Evolutionary conservation across 495 filamentous ascomycete genomes (phyloP).

Genomic region (Podospora anserina): DNA sequence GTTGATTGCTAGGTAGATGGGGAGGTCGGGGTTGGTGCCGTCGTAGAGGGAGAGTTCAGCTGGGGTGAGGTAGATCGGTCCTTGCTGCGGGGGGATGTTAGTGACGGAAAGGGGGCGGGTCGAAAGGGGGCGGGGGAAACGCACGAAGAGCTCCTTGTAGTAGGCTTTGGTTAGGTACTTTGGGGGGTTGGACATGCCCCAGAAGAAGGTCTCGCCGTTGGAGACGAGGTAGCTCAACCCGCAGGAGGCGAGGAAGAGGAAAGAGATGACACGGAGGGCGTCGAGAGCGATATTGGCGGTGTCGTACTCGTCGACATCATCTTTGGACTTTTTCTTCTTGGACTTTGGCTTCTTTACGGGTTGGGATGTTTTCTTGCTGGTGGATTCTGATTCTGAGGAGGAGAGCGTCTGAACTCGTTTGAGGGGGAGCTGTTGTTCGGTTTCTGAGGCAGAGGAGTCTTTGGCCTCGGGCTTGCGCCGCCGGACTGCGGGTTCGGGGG

Average conservation of each 20-base stretch:
- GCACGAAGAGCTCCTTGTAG: constrained; percentile 62
- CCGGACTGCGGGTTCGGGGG: constrained; percentile 26
- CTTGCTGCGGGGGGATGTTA: constrained; percentile 27
- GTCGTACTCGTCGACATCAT: constrained; percentile 39
- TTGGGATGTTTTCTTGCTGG: constrained; percentile 5
- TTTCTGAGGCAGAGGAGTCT: constrained; percentile 5
- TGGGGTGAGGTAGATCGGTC: constrained; percentile 62
- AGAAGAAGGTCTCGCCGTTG: constrained; percentile 58
- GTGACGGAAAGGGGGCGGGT: background rate
- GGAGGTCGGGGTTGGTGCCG: constrained; percentile 68
- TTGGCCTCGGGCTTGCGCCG: constrained; percentile 32
- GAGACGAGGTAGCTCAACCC: constrained; percentile 80
- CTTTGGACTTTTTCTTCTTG: constrained; percentile 32
- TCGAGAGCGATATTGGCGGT: constrained; percentile 56
- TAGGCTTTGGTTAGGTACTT: constrained; percentile 61
- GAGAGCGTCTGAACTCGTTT: background rate
- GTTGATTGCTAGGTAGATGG: constrained; percentile 91
- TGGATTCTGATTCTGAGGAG: constrained; percentile 15
- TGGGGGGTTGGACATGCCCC: constrained; percentile 57
- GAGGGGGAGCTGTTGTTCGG: constrained; percentile 9
- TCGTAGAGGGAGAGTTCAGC: constrained; percentile 69
- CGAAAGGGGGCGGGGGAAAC: constrained; percentile 2
- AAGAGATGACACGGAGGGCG: constrained; percentile 68
- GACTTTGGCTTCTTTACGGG: constrained; percentile 16
- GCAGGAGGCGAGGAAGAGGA: constrained; percentile 64